A percentile compares a stretch with the other conserved stretches of the same genome.
These are phyloP conservation scores for Cynara cardunculus DNA, from an alignment of 129 eudicot species.

Conservation along the genomic window DNA sequence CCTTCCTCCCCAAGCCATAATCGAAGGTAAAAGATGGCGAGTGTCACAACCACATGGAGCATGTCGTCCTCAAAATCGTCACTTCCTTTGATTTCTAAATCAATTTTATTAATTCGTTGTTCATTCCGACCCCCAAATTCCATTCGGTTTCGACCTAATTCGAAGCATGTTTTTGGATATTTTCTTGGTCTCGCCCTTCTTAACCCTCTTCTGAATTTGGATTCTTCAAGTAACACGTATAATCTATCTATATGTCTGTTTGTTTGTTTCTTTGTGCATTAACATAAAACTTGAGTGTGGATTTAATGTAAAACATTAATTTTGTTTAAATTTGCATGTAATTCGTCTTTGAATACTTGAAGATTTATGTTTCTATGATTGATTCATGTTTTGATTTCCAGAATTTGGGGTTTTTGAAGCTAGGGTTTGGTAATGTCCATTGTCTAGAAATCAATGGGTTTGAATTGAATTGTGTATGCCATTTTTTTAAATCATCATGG, in stretches of 20 bases:
- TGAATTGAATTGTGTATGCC: no score
- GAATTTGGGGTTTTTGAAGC: no score
- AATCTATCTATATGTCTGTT: neutral
- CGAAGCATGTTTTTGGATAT: conserved; percentile 42
- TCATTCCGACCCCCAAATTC: conserved; percentile 33
- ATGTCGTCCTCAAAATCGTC: conserved; percentile 66
- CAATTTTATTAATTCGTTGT: conserved; percentile 29
- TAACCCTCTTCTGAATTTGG: conserved; percentile 53
- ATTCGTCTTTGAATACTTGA: no score
- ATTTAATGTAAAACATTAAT: no score
- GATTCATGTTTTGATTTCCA: no score
- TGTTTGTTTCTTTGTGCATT: neutral
- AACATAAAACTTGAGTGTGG: neutral
- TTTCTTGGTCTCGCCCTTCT: conserved; percentile 60
- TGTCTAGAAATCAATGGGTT: no score
- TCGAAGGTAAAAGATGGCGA: conserved; percentile 39
- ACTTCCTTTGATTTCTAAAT: conserved; percentile 39
- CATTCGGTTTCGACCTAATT: conserved; percentile 27
- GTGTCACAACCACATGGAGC: conserved; percentile 60
- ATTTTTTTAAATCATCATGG: no score
- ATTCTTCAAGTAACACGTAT: conserved; percentile 41
- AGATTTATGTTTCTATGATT: no score
- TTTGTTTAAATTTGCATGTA: no score
- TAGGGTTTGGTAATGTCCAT: no score
- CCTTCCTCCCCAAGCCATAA: neutral